Evolutionary conservation across 2,329 filamentous ascomycete genomes (phyloP).

Genomic region (Pyrenochaeta sp.): DNA sequence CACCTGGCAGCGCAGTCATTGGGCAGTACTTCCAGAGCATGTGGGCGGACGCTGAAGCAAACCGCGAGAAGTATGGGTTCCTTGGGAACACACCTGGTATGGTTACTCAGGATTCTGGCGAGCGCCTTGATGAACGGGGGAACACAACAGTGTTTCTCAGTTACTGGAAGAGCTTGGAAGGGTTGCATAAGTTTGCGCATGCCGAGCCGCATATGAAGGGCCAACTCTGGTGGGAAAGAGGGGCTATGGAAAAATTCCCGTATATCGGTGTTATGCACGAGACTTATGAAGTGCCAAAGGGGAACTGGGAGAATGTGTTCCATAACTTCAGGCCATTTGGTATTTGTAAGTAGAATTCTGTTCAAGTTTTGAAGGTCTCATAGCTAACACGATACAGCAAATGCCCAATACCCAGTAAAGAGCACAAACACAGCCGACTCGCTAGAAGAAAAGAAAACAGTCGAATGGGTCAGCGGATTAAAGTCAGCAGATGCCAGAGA

Average conservation of each 20-base stretch:
- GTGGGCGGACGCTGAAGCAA: constrained; percentile 15
- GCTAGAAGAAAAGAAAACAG: not conserved
- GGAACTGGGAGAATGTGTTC: constrained; percentile 23
- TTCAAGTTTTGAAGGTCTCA: not conserved
- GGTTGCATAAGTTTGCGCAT: constrained; percentile 18
- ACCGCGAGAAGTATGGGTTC: constrained; percentile 18
- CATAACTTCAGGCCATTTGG: constrained; percentile 20
- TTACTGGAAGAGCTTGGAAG: constrained; percentile 22
- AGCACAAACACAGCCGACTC: not conserved
- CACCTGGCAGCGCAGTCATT: constrained; percentile 2
- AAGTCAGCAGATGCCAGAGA: constrained; percentile 4
- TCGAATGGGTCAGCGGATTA: constrained; percentile 9
- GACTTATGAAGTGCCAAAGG: constrained; percentile 18
- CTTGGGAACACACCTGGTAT: constrained; percentile 11
- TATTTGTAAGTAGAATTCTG: constrained; percentile 9
- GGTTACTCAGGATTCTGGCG: not conserved
- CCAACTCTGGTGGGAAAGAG: constrained; percentile 16
- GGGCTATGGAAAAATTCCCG: constrained; percentile 1
- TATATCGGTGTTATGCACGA: constrained; percentile 23
- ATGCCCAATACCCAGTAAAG: constrained; percentile 13
- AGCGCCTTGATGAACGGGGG: constrained; percentile 4
- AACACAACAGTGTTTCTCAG: constrained; percentile 14
- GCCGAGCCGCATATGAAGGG: constrained; percentile 14
- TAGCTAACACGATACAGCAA: constrained; percentile 6
- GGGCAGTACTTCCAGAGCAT: constrained; percentile 14